Percentiles rank a stretch among this genome's conserved stretches.
Conservation (phyloP, 495 filamentous ascomycete species). For the Cercophora sp. region DNA sequence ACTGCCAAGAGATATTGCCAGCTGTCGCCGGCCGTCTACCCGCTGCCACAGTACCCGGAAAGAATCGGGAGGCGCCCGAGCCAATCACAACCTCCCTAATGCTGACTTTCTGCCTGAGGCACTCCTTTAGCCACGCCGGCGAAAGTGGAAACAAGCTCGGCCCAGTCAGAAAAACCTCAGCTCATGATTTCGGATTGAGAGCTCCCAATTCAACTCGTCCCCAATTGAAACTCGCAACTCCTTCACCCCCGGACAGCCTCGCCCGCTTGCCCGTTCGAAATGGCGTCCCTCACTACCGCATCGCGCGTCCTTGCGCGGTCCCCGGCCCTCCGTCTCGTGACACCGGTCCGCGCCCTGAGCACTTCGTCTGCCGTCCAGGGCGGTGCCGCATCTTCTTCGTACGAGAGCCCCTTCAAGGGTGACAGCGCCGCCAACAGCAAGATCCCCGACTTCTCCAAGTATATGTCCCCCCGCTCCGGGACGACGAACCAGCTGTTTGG, state of each 20-base stretch:
- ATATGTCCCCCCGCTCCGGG: constrained; percentile 62
- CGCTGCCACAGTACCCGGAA: constrained; percentile 24
- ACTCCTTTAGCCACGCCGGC: constrained; percentile 13
- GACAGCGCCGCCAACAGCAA: constrained; percentile 55
- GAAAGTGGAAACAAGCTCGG: constrained; percentile 35
- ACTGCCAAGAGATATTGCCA: background rate
- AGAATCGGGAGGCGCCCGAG: constrained; percentile 16
- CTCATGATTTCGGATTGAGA: constrained; percentile 21
- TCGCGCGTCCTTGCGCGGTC: constrained; percentile 45
- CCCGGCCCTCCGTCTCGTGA: constrained; percentile 28
- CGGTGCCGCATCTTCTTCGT: constrained; percentile 31
- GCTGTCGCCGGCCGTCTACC: constrained; percentile 1
- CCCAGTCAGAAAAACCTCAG: constrained; percentile 52
- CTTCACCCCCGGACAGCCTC: background rate
- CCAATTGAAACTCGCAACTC: constrained; percentile 33
- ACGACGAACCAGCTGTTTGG: constrained; percentile 78
- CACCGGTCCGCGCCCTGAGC: constrained; percentile 43
- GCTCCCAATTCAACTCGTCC: constrained; percentile 12
- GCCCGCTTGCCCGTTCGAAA: constrained; percentile 18
- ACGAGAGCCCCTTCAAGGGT: constrained; percentile 58
- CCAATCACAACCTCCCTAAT: constrained; percentile 29
- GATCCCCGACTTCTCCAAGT: constrained; percentile 87
- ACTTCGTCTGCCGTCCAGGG: constrained; percentile 38
- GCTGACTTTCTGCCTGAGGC: constrained; percentile 29
- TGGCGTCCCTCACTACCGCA: constrained; percentile 46